Base-by-base conservation (phyloP, 768 basidiomycete genomes). In the Psilocybe azurescens region DNA sequence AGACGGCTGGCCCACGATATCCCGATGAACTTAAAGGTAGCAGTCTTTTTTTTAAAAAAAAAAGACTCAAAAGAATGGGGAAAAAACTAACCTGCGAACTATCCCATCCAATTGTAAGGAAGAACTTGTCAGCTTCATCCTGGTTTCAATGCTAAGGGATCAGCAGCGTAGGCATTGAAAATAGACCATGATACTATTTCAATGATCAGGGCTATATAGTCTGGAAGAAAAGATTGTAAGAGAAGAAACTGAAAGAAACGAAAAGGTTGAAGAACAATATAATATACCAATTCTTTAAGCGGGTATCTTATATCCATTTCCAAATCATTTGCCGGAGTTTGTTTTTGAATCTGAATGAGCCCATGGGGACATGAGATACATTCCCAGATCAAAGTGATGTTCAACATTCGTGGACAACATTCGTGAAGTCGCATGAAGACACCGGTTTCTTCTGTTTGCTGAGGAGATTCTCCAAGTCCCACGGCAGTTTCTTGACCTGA, bases 21-120 rank as follows among this genome's bases (percentile, higher is more conserved):
- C 39, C 2, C 24, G 14, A 32, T 32, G 51, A 30, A 24, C 50
- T 36, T 51, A 36, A 4, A 36, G 16, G 20, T 18, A 14, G 33
- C n/a, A 1, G 50, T 7, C 3, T 38, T 38, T 38, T 53, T 20
- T 20, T 20, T 20, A 20, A 20, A 16, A 44, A 10, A 39, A 10
- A 48, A 8, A 8, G 2, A 24, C 39, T 6, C 11, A 5, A 7
- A 56, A 1, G 20, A 56, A 5, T n/a, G 8, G 32, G 36, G 18
- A 30, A 30, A n/a, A 20, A 53, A 36, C 54, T 29, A 16, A 64
- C 67, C 65, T 67, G 60, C 9, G 58, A 30, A 13, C 62, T 63
- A n/a, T 67, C 64, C 70, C 70, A 71, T 20, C 70, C 70, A 29
- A 64, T 56, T n/a, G 62, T 44, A 5, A 65, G 44, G 28, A 58